Evolutionary conservation across 768 basidiomycete genomes (phyloP), one percentile per base, ranked within the genome.

Genomic region (Jaapia argillacea): DNA sequence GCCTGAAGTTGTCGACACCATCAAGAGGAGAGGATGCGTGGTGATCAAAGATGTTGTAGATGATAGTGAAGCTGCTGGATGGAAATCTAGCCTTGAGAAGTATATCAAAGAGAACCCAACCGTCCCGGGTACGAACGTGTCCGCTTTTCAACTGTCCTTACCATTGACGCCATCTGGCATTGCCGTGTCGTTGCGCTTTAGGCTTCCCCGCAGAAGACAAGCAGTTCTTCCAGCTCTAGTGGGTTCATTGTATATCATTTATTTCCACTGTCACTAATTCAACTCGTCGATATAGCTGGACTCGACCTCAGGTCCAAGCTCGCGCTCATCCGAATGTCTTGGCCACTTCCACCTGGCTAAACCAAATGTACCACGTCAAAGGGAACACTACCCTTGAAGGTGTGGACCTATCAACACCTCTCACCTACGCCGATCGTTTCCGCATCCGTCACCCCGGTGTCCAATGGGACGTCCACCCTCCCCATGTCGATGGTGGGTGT

Each of bases 161-260:
- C 46, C 22, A 13, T 12, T 18, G n/a, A n/a, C 3, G 26, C 22
- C 37, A 39, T 39, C 44, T 6, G 14, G 5, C 10, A 24, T 18
- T 40, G 41, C n/a, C 33, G 26, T 22, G 5, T 18, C n/a, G n/a
- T n/a, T n/a, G n/a, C n/a, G n/a, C n/a, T n/a, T 2, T 36, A 81
- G 78, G 79, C 14, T 43, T 67, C 24, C 79, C 81, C 0, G 66
- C 47, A 4, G 50, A 69, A n/a, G 61, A 85, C 50, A 82, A 79
- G 41, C 82, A 85, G 51, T 83, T 86, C 60, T 85, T 80, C 60
- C 63, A 77, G 53, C 72, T 85, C 40, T 85, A 84, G 82, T 81
- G 50, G 42, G 74, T 65, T 7, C 3, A 18, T 7, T 21, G 21
- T 10, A n/a, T n/a, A n/a, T n/a, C n/a, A n/a, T n/a, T n/a, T n/a